Percentiles rank a stretch among this genome's conserved stretches.
These are phyloP conservation scores for Balamuthia mandrillaris DNA, from an alignment of 208 protist genomes.

Conservation along the genomic window DNA sequence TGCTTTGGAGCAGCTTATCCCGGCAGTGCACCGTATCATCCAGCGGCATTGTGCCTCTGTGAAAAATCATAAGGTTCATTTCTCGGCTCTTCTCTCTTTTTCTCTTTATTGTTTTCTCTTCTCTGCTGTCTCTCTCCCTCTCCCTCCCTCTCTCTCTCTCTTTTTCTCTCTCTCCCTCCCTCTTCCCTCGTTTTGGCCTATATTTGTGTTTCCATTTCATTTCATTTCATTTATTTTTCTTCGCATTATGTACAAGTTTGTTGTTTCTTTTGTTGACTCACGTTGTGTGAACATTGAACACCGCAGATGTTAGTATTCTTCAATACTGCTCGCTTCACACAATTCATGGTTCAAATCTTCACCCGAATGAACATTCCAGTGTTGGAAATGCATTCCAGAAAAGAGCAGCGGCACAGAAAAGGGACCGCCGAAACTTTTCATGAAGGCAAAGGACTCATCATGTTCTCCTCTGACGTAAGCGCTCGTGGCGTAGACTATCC, in stretches of 20 bases:
- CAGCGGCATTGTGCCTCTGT: too few species aligned
- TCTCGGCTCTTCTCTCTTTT: too few species aligned
- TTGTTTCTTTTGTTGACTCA: too few species aligned
- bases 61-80: too few species aligned
- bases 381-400: slow-evolving; percentile 96
- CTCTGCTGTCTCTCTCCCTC: too few species aligned
- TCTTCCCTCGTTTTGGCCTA: too few species aligned
- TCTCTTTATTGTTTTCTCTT: too few species aligned
- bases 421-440: slow-evolving; percentile 98
- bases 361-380: slow-evolving; percentile 97
- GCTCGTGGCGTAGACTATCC: slow-evolving; percentile 98
- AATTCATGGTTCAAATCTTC: slow-evolving; percentile 97
- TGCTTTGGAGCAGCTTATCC: slow-evolving; percentile 82
- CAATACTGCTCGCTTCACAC: slow-evolving; percentile 92
- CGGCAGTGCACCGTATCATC: too few species aligned
- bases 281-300: too few species aligned
- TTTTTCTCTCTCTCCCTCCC: too few species aligned
- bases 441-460: slow-evolving; percentile 92
- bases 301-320: slow-evolving; percentile 97
- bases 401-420: slow-evolving; percentile 98
- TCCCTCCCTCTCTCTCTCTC: too few species aligned
- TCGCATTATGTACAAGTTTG: too few species aligned
- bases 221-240: not conserved
- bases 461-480: slow-evolving; percentile 98
- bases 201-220: slow-evolving; percentile 96